Evolutionary conservation across 2,329 filamentous ascomycete species (phyloP), one percentile per base, ranked within the genome.

Genomic region (Penicillium sp.): DNA sequence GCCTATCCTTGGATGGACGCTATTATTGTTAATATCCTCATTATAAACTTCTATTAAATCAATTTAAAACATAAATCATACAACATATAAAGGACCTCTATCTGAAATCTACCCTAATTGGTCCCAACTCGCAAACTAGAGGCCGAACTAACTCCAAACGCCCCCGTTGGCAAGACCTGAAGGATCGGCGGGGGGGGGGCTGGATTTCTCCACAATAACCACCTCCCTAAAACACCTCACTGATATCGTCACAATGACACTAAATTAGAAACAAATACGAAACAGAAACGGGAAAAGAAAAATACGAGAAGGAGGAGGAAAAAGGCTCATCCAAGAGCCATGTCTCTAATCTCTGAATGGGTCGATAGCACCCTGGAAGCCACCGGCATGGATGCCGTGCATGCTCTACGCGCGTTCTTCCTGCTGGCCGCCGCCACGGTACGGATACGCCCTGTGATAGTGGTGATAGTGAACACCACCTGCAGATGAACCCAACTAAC

Each of bases 361-460:
- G 37, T 58, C 28, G 56, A 58, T 48, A 41, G 38, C 9, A 43
- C 39, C 42, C 45, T 58, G 10, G 49, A 57, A 43, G 47, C 48
- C 28, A 52, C 52, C 8, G 53, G 51, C 24, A 54, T 52, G 52
- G 53, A 54, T 49, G 57, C 61, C 9, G 57, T 67, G 13, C 64
- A 67, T 40, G 53, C 61, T 32, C 53, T 71, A 41, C 67, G 69
- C 56, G 53, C 58, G 31, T 69, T 69, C 57, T 72, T 69, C 49
- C 46, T 71, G 48, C 54, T 67, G 42, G 59, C 68, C 53, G 62
- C 67, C 45, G 67, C 62, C 54, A 67, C 64, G 58, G 69, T 72
- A 69, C 56, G 63, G 63, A 44, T 45, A 43, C 31, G 49, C 34
- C 45, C 46, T 49, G 45, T 52, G 50, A 53, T 50, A 55, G 52